Conservation (phyloP, 768 basidiomycete species). For the Cyathus striatus region DNA sequence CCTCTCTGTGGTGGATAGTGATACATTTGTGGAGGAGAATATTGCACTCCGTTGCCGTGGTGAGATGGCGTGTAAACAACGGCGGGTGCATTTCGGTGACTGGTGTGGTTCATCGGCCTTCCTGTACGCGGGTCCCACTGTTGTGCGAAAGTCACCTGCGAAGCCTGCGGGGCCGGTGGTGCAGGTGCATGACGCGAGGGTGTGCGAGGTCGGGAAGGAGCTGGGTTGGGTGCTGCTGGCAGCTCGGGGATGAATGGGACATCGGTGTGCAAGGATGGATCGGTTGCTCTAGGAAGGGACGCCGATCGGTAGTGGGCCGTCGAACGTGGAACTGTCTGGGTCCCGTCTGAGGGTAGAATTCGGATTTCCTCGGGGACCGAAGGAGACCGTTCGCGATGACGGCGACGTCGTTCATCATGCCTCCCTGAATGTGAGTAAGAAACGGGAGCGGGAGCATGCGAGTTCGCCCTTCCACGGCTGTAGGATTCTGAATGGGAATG, state of each 20-base stretch:
- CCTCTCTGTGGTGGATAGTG: constrained; percentile 49
- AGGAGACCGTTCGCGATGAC: constrained; percentile 13
- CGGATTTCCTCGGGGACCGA: constrained; percentile 57
- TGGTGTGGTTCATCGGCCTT: constrained; percentile 15
- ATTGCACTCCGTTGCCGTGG: constrained; percentile 41
- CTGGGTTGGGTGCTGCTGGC: constrained; percentile 14
- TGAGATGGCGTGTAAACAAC: constrained; percentile 58
- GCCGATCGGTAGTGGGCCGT: constrained; percentile 34
- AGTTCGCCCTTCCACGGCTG: constrained; percentile 34
- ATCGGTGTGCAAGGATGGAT: constrained; percentile 16
- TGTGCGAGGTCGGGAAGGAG: constrained; percentile 20
- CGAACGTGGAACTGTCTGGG: constrained; percentile 21
- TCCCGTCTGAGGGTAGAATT: constrained; percentile 47
- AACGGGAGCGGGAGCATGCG: constrained; percentile 25
- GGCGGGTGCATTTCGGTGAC: constrained; percentile 44
- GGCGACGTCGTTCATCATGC: constrained; percentile 14
- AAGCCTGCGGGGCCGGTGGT: constrained; percentile 10
- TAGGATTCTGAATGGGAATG: constrained; percentile 22
- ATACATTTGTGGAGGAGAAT: constrained; percentile 56
- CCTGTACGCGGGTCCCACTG: constrained; percentile 15
- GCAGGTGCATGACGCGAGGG: constrained; percentile 7
- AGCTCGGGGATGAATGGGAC: constrained; percentile 18
- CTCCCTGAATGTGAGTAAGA: constrained; percentile 21
- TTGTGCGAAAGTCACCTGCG: constrained; percentile 25
- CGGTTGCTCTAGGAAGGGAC: constrained; percentile 38